A percentile compares a stretch with the other conserved stretches of the same genome.
phyloP scores from a whole-genome alignment of 495 filamentous ascomycete genomes.

The Aspergillus kassunensis region DNA sequence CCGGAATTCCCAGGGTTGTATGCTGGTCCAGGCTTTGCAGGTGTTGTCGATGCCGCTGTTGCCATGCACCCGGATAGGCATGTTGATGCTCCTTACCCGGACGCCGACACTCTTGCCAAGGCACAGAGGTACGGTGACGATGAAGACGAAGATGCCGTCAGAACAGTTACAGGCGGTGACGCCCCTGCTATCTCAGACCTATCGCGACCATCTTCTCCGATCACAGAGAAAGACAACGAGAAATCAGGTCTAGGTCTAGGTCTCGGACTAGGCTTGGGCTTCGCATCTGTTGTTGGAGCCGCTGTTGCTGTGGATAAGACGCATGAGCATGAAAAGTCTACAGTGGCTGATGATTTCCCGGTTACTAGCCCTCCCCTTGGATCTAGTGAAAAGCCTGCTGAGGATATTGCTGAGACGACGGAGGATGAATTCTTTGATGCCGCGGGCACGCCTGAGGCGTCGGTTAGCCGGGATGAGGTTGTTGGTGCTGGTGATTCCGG shows the following conservation, averaged over 20 bases:
- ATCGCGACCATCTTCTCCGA: not conserved
- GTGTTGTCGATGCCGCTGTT: slow-evolving; percentile 28
- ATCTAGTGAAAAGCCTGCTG: not conserved
- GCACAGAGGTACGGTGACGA: slow-evolving; percentile 1
- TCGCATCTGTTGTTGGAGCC: slow-evolving; percentile 26
- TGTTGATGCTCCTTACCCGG: not conserved
- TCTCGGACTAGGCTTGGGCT: too few species aligned
- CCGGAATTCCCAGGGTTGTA: slow-evolving; percentile 5
- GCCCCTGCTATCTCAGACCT: not conserved
- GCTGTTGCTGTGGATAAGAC: slow-evolving; percentile 24
- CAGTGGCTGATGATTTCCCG: too few species aligned
- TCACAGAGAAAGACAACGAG: not conserved
- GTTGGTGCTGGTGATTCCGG: too few species aligned
- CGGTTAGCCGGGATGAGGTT: slow-evolving; percentile 1
- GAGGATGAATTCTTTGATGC: slow-evolving; percentile 8
- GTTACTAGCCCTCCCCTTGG: too few species aligned
- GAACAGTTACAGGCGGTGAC: slow-evolving; percentile 3
- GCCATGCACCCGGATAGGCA: too few species aligned
- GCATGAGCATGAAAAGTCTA: not conserved
- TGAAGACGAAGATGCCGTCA: not conserved
- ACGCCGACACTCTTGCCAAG: not conserved
- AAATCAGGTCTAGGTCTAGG: too few species aligned
- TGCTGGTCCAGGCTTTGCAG: slow-evolving; percentile 20
- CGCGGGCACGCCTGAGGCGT: not conserved
- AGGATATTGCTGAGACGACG: not conserved